A percentile compares a stretch with the other conserved stretches of the same genome.
These are phyloP conservation scores for Rhizoclosmatium sp. DNA, from an alignment of 192 early-diverging fungal genomes.

Conservation along the genomic window DNA sequence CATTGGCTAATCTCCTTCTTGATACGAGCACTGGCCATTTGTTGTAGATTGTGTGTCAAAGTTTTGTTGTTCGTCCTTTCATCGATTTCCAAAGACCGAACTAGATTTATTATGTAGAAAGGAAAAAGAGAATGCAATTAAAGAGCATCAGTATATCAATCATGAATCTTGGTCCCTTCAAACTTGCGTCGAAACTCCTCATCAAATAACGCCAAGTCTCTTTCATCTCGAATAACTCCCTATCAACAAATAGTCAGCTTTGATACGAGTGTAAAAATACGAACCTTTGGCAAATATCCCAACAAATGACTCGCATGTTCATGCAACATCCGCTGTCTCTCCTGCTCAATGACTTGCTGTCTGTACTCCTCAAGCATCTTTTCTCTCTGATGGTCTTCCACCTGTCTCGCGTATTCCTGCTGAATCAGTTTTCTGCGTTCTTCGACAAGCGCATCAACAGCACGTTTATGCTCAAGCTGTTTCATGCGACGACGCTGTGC, in stretches of 20 bases:
- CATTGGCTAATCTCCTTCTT: constrained; percentile 47
- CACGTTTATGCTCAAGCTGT: constrained; percentile 65
- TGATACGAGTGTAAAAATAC: neutral
- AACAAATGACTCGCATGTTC: constrained; percentile 66
- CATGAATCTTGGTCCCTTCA: constrained; percentile 24
- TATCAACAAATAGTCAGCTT: constrained; percentile 28
- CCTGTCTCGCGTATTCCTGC: constrained; percentile 44
- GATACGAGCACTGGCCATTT: constrained; percentile 42
- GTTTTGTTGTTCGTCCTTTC: neutral
- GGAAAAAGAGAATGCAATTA: no score
- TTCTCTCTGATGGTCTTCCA: constrained; percentile 48
- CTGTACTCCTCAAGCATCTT: constrained; percentile 57
- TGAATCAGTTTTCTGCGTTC: constrained; percentile 52
- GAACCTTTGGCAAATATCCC: constrained; percentile 66
- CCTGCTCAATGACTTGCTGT: constrained; percentile 65
- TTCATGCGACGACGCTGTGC: constrained; percentile 61
- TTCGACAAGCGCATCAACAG: constrained; percentile 63
- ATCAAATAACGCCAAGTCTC: constrained; percentile 68
- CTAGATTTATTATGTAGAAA: neutral
- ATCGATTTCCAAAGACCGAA: neutral
- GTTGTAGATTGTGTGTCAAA: neutral
- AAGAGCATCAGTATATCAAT: neutral
- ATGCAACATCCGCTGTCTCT: constrained; percentile 64
- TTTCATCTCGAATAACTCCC: constrained; percentile 67
- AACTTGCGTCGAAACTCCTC: constrained; percentile 62